Evolutionary conservation across 768 basidiomycete genomes (phyloP).

Genomic region (Pseudohyphozyma bogoriensis): DNA sequence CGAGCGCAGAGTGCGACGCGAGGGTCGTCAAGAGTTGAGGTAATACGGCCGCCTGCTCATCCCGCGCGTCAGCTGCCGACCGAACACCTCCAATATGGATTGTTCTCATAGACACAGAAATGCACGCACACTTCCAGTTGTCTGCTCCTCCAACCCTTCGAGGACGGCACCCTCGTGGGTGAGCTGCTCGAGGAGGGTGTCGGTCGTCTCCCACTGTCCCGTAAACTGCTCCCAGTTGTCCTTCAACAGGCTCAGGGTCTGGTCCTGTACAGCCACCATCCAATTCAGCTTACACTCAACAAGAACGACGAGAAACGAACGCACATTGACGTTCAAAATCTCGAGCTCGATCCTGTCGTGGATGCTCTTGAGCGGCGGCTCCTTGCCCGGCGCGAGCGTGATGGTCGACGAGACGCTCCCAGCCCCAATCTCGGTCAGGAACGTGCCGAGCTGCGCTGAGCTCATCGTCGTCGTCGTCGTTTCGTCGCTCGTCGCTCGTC

Average conservation of each 20-base stretch:
- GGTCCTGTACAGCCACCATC: background rate
- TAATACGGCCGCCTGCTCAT: background rate
- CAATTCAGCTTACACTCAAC: background rate
- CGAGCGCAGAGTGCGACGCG: constrained; percentile 1
- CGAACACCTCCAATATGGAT: no score
- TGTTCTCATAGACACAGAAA: no score
- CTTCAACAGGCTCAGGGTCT: background rate
- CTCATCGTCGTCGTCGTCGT: background rate
- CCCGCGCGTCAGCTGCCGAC: no score
- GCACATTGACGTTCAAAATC: background rate
- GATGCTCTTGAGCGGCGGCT: background rate
- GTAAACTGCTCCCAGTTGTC: background rate
- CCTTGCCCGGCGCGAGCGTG: background rate
- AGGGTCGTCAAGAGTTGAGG: background rate
- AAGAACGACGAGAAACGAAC: background rate
- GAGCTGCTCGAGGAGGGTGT: background rate
- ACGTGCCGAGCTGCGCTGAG: background rate
- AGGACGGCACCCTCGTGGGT: background rate
- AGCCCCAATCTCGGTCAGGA: background rate
- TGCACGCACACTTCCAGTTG: no score
- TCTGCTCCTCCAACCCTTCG: background rate
- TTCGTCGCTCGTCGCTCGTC: background rate
- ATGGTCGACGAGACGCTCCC: background rate
- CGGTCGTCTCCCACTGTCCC: no score
- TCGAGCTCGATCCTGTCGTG: background rate